These are phyloP conservation scores for Gynochthodes officinalis DNA, from an alignment of 257 asterid genomes.

Conservation along the genomic window DNA sequence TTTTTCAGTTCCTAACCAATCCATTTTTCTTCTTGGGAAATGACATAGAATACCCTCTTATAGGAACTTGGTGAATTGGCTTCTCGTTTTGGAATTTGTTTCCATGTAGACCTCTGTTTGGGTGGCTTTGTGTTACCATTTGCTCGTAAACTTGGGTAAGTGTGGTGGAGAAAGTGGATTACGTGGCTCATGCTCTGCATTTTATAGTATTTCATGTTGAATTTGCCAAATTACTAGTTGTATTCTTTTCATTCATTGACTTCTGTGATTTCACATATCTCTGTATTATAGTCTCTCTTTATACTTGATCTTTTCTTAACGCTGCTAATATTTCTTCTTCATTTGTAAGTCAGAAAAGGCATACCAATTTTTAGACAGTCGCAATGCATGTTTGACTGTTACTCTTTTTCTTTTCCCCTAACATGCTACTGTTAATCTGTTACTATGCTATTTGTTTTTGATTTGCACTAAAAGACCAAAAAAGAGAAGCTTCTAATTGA, in stretches of 20 bases:
- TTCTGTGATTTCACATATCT: neutral
- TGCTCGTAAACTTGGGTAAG: constrained; percentile 98
- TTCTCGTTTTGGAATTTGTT: constrained; percentile 56
- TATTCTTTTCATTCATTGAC: neutral
- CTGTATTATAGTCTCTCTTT: neutral
- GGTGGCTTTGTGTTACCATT: constrained; percentile 98
- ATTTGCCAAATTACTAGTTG: neutral
- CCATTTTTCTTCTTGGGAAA: constrained; percentile 19
- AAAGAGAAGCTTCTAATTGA: neutral
- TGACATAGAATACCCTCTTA: constrained; percentile 20
- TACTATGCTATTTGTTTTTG: neutral
- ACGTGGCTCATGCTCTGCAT: neutral
- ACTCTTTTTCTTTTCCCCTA: neutral
- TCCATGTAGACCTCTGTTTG: constrained; percentile 98
- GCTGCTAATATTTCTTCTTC: neutral
- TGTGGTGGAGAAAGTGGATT: neutral
- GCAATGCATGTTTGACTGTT: neutral
- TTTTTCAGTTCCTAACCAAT: constrained; percentile 15
- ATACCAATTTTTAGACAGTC: neutral
- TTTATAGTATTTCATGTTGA: neutral
- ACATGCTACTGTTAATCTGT: neutral
- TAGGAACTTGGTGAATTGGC: constrained; percentile 96
- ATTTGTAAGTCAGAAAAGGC: neutral
- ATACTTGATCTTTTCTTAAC: neutral
- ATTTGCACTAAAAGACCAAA: neutral